Base-by-base conservation (phyloP, 2,329 filamentous ascomycete genomes). In the Penicillium sp. region DNA sequence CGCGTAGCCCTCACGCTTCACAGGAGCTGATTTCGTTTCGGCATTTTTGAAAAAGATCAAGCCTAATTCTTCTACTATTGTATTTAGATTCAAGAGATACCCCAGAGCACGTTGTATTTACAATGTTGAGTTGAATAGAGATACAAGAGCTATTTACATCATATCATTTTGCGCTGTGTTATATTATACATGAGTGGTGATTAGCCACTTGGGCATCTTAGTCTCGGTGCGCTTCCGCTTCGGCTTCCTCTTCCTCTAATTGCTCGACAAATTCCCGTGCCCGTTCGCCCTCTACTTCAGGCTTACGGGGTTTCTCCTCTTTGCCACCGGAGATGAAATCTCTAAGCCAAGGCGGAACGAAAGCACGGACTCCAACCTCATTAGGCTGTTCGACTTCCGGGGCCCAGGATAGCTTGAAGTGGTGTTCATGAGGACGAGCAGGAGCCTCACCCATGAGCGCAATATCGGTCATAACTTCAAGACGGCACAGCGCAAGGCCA, bases 391-490 rank as follows among this genome's bases (percentile, higher is more conserved):
- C 78, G 27, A 77, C 77, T 38, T 74, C 72, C 4, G 61, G 72
- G 29, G 70, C 75, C 77, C 79, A 80, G 32, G 79, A 75, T 32
- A 89, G 70, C 56, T 83, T 77, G 63, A 88, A 89, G 72, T 88
- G 82, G 55, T 86, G 80, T 1, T 79, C 80, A 0, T 82, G 80
- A 56, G 77, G 83, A 68, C 80, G 90, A 23, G 76, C 76, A 6
- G 82, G 82, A 0, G 82, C 81, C 59, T 88, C 85, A 54, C 86
- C 88, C 3, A 88, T 88, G 51, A 94, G 76, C 34, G 79, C 78
- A 46, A 94, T 77, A 68, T 91, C 88, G 6, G 90, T 96, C 92
- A 97, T 97, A 69, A 87, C 86, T 76, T 96, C 91, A 63, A 97
- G 75, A 27, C 93, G 85, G 69, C 93, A 97, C 62, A 97, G 75